Base-by-base conservation (phyloP, 345 rosid species). In the Linum tenue region DNA sequence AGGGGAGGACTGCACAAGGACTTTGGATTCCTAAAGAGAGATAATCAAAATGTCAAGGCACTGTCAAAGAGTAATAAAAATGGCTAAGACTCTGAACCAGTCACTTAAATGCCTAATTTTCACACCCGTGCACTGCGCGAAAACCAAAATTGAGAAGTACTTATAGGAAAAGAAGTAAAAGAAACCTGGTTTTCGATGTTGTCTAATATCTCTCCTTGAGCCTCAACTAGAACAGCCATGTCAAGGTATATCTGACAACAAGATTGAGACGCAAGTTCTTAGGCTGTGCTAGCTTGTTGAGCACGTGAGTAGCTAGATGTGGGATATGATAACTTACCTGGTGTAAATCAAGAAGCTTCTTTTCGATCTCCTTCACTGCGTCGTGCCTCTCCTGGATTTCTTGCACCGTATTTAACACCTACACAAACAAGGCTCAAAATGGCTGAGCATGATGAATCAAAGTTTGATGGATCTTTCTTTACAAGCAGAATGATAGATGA, bases 371-470 rank as follows among this genome's bases (percentile, higher is more conserved):
- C 50, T 72, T 84, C 16, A 86, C 96, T 0, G 98, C 92, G 55
- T 89, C 98, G 50, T 89, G 98, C 74, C 98, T 85, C 79, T 92
- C 98, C 76, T 92, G 98, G 66, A 92, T 92, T 75, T 92, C 98
- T 69, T 89, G 96, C 69, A 92, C 72, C 15, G 95, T 86, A 61
- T 87, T 90, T 66, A 84, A 64, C 60, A 92, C 91, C 96, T 91
- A 79, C 60, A 57, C 9, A 48, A 69, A 17, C 66, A 56, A 41
- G 17, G 60, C 31, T 53, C 62, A 64, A 59, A 11, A 7, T 14
- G 12, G 39, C 59, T 11, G 7, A 14, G 31, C 31, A 22, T 22
- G 31, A 22, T 22, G 31, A 22, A 22, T 22, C 31, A 22, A 22
- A 22, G 31, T 22, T 22, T 22, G 31, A 22, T 22, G 31, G 31